Conservation (phyloP, 306 rosid species). For the Vigna nakashimae region DNA sequence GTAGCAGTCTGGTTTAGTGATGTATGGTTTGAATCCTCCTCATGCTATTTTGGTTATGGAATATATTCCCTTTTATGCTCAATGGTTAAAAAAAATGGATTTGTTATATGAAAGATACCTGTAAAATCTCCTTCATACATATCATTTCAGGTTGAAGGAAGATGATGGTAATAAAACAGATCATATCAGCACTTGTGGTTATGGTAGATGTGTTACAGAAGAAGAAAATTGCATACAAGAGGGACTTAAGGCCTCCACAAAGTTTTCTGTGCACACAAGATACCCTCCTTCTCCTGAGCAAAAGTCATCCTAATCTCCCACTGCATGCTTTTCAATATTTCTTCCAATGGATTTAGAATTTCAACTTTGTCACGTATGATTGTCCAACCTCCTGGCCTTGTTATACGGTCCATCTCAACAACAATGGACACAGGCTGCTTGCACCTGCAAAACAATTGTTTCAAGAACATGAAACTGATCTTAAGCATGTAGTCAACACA, state of each 20-base stretch:
- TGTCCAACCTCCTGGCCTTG: slow-evolving; percentile 92
- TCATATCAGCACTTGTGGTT: neutral
- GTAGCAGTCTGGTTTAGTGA: no score
- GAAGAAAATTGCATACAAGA: slow-evolving; percentile 15
- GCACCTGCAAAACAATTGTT: slow-evolving; percentile 65
- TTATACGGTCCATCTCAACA: slow-evolving; percentile 93
- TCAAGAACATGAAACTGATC: neutral
- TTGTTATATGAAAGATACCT: slow-evolving; percentile 18
- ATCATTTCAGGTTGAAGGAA: slow-evolving; percentile 26
- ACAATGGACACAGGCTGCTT: slow-evolving; percentile 79
- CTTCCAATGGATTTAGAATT: slow-evolving; percentile 78
- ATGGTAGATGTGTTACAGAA: slow-evolving; percentile 15
- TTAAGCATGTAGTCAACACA: slow-evolving; percentile 14
- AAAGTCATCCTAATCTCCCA: slow-evolving; percentile 89
- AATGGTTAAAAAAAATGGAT: neutral
- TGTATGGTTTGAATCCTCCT: no score
- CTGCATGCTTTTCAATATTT: slow-evolving; percentile 70
- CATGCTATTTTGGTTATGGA: no score
- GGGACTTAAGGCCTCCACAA: slow-evolving; percentile 75
- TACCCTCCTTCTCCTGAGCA: slow-evolving; percentile 75
- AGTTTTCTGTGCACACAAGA: slow-evolving; percentile 85
- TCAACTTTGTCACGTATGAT: slow-evolving; percentile 88
- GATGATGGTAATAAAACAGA: slow-evolving; percentile 13
- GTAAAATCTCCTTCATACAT: slow-evolving; percentile 7
- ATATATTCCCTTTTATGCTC: no score